phyloP scores from a whole-genome alignment of 2,329 filamentous ascomycete species.

The Xenoacremonium recifei region DNA sequence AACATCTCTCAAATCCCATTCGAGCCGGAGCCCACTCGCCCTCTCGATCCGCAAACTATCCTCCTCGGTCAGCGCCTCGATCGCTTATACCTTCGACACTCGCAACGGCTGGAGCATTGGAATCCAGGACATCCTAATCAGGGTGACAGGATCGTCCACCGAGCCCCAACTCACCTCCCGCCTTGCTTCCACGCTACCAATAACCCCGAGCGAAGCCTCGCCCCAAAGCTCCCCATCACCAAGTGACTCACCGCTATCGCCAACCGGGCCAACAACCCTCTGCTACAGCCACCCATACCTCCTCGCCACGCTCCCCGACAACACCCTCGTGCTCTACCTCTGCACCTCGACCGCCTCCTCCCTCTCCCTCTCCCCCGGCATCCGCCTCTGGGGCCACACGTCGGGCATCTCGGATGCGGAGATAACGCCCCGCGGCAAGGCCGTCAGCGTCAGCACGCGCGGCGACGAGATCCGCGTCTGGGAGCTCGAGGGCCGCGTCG shows the following conservation, averaged over 20 bases:
- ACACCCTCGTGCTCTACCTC: constrained; percentile 80
- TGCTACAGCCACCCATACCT: constrained; percentile 82
- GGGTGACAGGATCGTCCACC: constrained; percentile 8
- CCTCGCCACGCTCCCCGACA: constrained; percentile 79
- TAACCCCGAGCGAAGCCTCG: constrained; percentile 19
- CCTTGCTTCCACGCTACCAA: constrained; percentile 36
- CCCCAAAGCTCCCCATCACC: constrained; percentile 10
- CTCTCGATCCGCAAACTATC: constrained; percentile 74
- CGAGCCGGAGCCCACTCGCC: constrained; percentile 73
- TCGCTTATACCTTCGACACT: constrained; percentile 81
- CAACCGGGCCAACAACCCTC: constrained; percentile 56
- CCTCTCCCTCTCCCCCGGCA: constrained; percentile 69
- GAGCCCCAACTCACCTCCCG: constrained; percentile 35
- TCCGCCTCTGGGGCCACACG: constrained; percentile 86
- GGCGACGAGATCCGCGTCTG: constrained; percentile 81
- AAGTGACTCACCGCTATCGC: constrained; percentile 4
- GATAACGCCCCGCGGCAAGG: constrained; percentile 80
- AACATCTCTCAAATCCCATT: constrained; percentile 78
- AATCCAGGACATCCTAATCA: constrained; percentile 81
- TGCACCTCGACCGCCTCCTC: constrained; percentile 69
- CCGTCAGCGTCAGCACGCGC: constrained; percentile 81
- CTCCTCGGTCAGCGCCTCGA: constrained; percentile 69
- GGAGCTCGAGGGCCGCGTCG: constrained; percentile 76
- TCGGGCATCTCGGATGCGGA: constrained; percentile 84
- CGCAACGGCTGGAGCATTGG: constrained; percentile 83